A percentile compares a stretch with the other conserved stretches of the same genome.
These are phyloP conservation scores for Tetrahymena elliotti DNA, from an alignment of 73 alveolate genomes.

Conservation along the genomic window DNA sequence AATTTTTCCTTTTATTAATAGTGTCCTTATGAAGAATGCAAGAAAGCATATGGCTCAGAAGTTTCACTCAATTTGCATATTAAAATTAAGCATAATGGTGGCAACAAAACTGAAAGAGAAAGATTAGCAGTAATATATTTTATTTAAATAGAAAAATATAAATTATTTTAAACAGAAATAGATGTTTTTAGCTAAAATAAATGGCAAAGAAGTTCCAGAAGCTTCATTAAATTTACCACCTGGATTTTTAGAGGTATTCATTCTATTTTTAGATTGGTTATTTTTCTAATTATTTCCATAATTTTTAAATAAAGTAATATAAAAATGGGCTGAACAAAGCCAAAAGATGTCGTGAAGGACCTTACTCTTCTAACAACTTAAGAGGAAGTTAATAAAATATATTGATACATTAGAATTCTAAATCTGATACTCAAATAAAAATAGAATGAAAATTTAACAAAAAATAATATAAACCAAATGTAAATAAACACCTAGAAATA, in stretches of 20 bases:
- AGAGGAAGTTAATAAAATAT: not conserved
- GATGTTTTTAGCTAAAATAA: conserved; percentile 21
- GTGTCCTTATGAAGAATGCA: conserved; percentile 73
- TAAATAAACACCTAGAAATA: not conserved
- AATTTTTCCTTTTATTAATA: not conserved
- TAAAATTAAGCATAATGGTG: conserved; percentile 68
- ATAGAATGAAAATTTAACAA: not conserved
- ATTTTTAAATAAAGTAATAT: not conserved
- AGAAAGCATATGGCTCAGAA: conserved; percentile 69
- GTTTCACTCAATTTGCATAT: conserved; percentile 66
- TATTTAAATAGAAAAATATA: not conserved
- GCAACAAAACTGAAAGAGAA: conserved; percentile 78
- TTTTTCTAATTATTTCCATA: not conserved
- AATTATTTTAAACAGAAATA: not conserved
- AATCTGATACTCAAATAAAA: not conserved
- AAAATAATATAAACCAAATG: not conserved
- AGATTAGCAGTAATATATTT: conserved; percentile 47
- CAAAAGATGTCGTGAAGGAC: not conserved
- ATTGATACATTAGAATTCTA: not conserved
- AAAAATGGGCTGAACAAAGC: not conserved
- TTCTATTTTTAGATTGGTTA: not conserved
- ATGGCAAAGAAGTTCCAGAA: conserved; percentile 21
- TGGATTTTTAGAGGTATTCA: conserved; percentile 27
- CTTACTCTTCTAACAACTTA: not conserved
- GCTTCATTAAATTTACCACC: conserved; percentile 31